Conservation (phyloP, 2,329 filamentous ascomycete genomes). For the Shiraia bambusicola region DNA sequence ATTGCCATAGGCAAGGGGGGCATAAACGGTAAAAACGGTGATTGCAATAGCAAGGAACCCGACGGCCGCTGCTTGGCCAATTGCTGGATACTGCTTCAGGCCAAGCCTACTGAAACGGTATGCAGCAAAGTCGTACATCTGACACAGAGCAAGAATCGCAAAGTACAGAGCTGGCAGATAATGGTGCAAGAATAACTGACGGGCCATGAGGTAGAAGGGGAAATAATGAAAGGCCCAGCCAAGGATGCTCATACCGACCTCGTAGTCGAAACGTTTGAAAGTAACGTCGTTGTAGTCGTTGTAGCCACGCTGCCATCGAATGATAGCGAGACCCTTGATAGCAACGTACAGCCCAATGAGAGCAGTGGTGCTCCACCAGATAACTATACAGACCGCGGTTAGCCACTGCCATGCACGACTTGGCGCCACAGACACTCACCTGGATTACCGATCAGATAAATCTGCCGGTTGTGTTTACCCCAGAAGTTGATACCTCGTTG, state of each 20-base stretch:
- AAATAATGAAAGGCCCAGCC: constrained; percentile 99
- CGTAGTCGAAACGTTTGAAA: constrained; percentile 98
- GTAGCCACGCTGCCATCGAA: constrained; percentile 93
- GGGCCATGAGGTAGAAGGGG: constrained; percentile 97
- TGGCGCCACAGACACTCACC: neutral
- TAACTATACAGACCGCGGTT: constrained; percentile 53
- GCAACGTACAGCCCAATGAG: constrained; percentile 74
- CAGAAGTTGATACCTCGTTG: constrained; percentile 98
- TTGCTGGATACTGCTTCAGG: constrained; percentile 66
- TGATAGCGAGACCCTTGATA: constrained; percentile 84
- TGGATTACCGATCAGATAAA: constrained; percentile 88
- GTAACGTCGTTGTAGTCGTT: constrained; percentile 77
- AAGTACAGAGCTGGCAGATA: constrained; percentile 98
- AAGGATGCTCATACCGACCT: constrained; percentile 84
- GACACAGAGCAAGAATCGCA: constrained; percentile 83
- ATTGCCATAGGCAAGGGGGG: constrained; percentile 90
- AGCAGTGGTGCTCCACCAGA: constrained; percentile 88
- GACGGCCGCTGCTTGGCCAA: constrained; percentile 74
- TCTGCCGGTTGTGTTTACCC: constrained; percentile 90
- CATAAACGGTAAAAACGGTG: constrained; percentile 78
- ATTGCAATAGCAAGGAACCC: constrained; percentile 73
- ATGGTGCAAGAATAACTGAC: constrained; percentile 96
- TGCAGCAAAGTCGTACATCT: constrained; percentile 83
- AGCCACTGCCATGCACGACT: neutral
- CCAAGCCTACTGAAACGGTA: constrained; percentile 70